Evolutionary conservation across 2,329 filamentous ascomycete genomes (phyloP), one percentile per base, ranked within the genome.

Genomic region (Cladophialophora carrionii): DNA sequence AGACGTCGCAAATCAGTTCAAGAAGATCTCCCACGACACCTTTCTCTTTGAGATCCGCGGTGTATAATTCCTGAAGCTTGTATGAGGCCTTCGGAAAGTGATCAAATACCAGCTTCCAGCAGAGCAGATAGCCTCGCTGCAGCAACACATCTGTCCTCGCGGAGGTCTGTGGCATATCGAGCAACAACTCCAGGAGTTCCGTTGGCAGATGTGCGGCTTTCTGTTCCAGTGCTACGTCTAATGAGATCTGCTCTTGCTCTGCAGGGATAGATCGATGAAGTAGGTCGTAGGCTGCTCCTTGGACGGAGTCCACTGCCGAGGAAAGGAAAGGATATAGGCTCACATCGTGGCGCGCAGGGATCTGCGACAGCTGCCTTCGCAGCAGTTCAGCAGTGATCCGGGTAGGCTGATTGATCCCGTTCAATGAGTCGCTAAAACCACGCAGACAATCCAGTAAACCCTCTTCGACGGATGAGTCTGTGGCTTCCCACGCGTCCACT

Each of bases 61-160:
- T 85, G 73, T 97, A 98, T 72, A 93, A 88, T 64, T 86, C 87
- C 71, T 92, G 90, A 17, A 98, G 87, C 72, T 92, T 91, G 76
- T 90, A 89, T 0, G 93, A 91, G 12, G 92, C 87, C 22, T 87
- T 86, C 20, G 83, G 81, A 74, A 94, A 96, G 52, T 94, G 89
- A 71, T 96, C 92, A 74, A 96, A 98, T 0, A 97, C 84, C 1
- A 98, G 82, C 68, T 91, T 86, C 95, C 95, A 99, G 10, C 91
- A 90, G 31, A 96, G 81, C 2, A 99, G 82, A 73, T 97, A 99
- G 9, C 88, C 87, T 59, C 92, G 87, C 55, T 96, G 81, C 0
- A 85, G 74, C 0, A 86, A 80, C 10, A 92, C 92, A 71, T 93
- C 90, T 37, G 75, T 80, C 17, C 85, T 81, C 4, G 87, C 83